Base-by-base conservation (phyloP, 495 filamentous ascomycete genomes). In the Hypomontagnella monticulosa region DNA sequence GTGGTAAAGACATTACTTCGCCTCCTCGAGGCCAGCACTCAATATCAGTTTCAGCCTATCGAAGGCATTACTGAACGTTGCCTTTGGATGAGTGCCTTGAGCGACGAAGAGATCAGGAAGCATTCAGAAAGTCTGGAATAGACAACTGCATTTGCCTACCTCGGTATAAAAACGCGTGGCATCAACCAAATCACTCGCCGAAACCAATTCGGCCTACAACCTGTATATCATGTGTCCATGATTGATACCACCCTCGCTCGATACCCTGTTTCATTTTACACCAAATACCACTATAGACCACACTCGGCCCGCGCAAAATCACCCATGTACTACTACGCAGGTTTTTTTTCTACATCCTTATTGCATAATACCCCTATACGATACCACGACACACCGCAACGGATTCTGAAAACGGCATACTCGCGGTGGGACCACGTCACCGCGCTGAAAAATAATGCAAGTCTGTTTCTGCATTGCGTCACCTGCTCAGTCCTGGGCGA, bases 1-100 rank as follows among this genome's bases (percentile, higher is more conserved):
- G 92, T 98, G 58, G 91, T 98, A 58, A 98, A 99, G 81, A 94
- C 87, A 67, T 81, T 99, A 44, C 83, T 97, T 48, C 85, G 94
- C 23, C 78, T 97, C 32, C 88, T 98, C 33, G 95, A 99, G 71
- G 90, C 92, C n/a, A 97, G 93, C 75, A 89, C 88, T 20, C 89
- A 93, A 58, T 98, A 98, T 70, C 81, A 82, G 8, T 95, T 97
- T 65, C 85, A 91, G 68, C 88, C 93, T 6, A 88, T 97, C 42
- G 91, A 93, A 46, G 91, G 92, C 37, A 86, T 97, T 48, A 88
- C 93, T 27, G 92, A 96, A 76, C 85, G 91, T 66, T 98, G 94
- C 76, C 83, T 99, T 48, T 99, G 96, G 96, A 93, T 99, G 81
- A 87, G 91, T 14, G 91, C 91, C 20, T 79, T 99, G 38, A 84